A percentile compares a stretch with the other conserved stretches of the same genome.
Conservation (phyloP, 495 filamentous ascomycete genomes). For the Penicillium simplicissimum region DNA sequence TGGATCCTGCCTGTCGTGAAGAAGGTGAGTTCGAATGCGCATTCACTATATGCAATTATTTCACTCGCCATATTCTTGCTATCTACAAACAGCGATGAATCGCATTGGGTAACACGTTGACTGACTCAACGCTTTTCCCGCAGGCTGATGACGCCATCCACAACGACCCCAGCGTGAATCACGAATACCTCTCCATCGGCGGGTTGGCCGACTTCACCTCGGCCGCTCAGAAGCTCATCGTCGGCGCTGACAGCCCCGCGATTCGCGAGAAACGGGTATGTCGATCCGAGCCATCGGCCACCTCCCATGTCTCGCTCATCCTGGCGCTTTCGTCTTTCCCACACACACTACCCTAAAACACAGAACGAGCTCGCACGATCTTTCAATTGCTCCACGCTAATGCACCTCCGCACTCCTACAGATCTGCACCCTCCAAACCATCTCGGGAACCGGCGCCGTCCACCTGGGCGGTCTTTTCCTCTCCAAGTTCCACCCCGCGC, state of each 20-base stretch:
- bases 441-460: constrained; percentile 61
- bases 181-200: constrained; percentile 98
- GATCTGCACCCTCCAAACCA: constrained; percentile 58
- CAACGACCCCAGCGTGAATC: constrained; percentile 86
- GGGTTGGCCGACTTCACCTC: constrained; percentile 80
- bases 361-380: not conserved
- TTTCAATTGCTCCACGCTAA: not conserved
- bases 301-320: not conserved
- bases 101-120: constrained; percentile 1
- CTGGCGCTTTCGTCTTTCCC: not conserved
- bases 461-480: constrained; percentile 60
- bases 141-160: constrained; percentile 88
- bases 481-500: constrained; percentile 50
- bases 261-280: constrained; percentile 78
- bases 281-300: constrained; percentile 12
- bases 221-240: constrained; percentile 85
- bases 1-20: constrained; percentile 97
- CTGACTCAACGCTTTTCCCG: constrained; percentile 3
- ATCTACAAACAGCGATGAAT: not conserved
- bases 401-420: constrained; percentile 5
- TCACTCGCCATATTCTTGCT: constrained; percentile 7
- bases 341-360: not conserved
- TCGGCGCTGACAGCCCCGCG: constrained; percentile 77
- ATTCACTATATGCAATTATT: not conserved
- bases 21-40: constrained; percentile 60